These are phyloP conservation scores for Sisymbrium irio DNA, from an alignment of 345 rosid species.

Conservation along the genomic window DNA sequence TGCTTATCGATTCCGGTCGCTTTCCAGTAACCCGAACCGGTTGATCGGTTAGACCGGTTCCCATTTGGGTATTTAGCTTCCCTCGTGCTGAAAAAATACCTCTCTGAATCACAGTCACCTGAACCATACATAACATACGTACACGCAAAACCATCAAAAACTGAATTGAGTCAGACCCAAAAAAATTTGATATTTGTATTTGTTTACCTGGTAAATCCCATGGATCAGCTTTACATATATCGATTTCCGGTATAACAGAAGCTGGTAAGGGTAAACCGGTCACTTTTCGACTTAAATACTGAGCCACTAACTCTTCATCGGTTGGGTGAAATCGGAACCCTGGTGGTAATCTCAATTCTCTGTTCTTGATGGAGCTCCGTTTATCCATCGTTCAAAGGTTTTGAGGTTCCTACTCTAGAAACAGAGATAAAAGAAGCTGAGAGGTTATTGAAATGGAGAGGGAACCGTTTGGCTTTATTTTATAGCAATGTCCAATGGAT, in stretches of 20 bases:
- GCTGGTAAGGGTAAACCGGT: conserved; percentile 72
- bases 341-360: conserved; percentile 71
- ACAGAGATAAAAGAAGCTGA: background rate
- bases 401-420: background rate
- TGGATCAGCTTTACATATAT: conserved; percentile 87
- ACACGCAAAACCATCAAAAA: background rate
- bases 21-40: conserved; percentile 88
- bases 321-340: conserved; percentile 96
- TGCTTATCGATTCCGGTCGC: conserved; percentile 86
- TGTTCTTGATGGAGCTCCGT: conserved; percentile 52
- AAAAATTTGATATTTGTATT: too few species aligned
- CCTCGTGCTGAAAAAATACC: conserved; percentile 84
- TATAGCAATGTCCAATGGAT: conserved; percentile 21
- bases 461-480: background rate
- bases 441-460: conserved; percentile 2
- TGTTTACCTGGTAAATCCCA: conserved; percentile 90
- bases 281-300: conserved; percentile 67
- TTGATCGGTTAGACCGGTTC: conserved; percentile 80
- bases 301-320: conserved; percentile 82
- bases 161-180: background rate
- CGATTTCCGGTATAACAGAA: conserved; percentile 81
- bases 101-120: conserved; percentile 84
- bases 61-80: conserved; percentile 92
- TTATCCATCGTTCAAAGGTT: conserved; percentile 45
- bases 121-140: background rate